Conservation (phyloP, 257 asterid species). For the Nicotiana attenuata region DNA sequence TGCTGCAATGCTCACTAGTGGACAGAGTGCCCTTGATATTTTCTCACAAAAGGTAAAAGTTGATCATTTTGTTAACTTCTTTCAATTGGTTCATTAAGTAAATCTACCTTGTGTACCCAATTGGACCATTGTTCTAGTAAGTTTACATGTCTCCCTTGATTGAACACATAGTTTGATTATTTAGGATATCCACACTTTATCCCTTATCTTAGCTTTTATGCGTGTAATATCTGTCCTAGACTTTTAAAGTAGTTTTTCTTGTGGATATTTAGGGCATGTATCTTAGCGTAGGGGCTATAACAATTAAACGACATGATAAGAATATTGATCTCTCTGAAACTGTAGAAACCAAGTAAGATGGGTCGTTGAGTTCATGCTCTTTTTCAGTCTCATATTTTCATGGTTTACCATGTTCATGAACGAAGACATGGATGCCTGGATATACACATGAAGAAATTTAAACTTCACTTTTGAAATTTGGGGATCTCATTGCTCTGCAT, state of each 20-base stretch:
- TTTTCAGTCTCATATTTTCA: background rate
- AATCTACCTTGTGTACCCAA: background rate
- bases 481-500: background rate
- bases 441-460: slow-evolving; percentile 5
- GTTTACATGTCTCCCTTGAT: background rate
- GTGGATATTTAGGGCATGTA: background rate
- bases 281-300: background rate
- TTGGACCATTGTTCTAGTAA: background rate
- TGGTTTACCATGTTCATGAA: background rate
- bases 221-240: background rate
- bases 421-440: background rate
- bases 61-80: background rate
- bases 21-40: slow-evolving; percentile 85
- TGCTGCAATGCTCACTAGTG: slow-evolving; percentile 86
- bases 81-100: background rate
- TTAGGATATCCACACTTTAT: background rate
- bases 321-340: background rate
- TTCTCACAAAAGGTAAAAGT: slow-evolving; percentile 73
- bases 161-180: background rate
- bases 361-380: background rate
- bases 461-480: background rate
- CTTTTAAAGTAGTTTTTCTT: background rate
- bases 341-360: background rate
- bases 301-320: background rate
- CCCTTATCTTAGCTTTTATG: background rate